Conservation (phyloP, 345 rosid species). For the Aquilaria yunnanensis region DNA sequence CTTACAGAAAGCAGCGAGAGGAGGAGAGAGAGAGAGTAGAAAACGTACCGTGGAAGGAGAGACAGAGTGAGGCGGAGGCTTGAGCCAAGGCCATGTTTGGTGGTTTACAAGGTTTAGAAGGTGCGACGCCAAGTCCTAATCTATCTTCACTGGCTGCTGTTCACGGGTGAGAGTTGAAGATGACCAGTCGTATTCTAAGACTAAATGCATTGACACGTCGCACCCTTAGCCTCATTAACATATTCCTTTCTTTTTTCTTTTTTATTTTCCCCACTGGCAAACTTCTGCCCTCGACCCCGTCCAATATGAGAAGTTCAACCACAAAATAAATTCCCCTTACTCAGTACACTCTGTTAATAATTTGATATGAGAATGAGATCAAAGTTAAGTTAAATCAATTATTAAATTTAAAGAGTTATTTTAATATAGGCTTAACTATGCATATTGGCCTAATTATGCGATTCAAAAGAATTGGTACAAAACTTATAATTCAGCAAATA, state of each 20-base stretch:
- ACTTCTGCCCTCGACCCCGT: too few relatives aligned
- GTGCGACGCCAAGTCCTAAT: constrained; percentile 12
- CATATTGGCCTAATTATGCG: too few relatives aligned
- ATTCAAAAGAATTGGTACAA: too few relatives aligned
- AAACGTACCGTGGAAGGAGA: constrained; percentile 36
- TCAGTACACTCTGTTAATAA: too few relatives aligned
- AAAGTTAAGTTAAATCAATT: too few relatives aligned
- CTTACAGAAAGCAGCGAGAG: background rate
- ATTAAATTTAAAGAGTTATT: too few relatives aligned
- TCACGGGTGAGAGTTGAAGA: background rate
- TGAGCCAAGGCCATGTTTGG: constrained; percentile 56
- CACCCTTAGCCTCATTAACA: background rate
- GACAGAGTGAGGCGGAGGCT: constrained; percentile 44
- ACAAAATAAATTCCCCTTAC: too few relatives aligned
- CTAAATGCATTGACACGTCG: constrained; percentile 22
- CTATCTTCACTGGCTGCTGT: background rate
- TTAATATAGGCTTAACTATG: too few relatives aligned
- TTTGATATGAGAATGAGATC: too few relatives aligned
- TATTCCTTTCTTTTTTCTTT: background rate
- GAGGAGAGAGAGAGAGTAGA: constrained; percentile 4
- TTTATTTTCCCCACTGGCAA: background rate
- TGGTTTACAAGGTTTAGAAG: background rate
- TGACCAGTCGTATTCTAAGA: constrained; percentile 17
- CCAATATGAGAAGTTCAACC: too few relatives aligned
- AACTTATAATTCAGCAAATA: too few relatives aligned